Evolutionary conservation across 2,329 filamentous ascomycete species (phyloP).

Genomic region (Coleophoma crateriformis): DNA sequence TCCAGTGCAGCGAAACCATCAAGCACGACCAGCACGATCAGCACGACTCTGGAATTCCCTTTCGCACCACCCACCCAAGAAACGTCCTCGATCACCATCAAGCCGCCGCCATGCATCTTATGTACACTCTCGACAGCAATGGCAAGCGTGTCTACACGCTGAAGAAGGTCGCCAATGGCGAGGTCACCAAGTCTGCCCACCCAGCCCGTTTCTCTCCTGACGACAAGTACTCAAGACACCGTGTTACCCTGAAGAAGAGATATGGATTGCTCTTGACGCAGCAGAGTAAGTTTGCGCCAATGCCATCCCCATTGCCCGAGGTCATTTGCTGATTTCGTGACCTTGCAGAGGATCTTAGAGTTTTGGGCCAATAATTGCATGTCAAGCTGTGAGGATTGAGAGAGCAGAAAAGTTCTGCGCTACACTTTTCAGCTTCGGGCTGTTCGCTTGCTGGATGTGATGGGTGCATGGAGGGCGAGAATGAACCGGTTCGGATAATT

Average conservation of each 20-base stretch:
- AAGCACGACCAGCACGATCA: too few species aligned
- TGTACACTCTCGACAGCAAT: constrained; percentile 78
- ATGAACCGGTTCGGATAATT: neutral
- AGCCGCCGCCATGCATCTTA: constrained; percentile 56
- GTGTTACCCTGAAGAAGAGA: constrained; percentile 90
- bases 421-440: too few species aligned
- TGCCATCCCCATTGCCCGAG: too few species aligned
- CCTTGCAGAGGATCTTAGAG: constrained; percentile 34
- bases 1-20: too few species aligned
- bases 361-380: constrained; percentile 32
- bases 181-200: constrained; percentile 93
- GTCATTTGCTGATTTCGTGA: too few species aligned
- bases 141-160: constrained; percentile 94
- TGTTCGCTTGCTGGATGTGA: too few species aligned
- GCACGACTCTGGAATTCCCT: too few species aligned
- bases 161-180: constrained; percentile 78
- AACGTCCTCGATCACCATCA: neutral
- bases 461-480: too few species aligned
- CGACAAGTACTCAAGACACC: constrained; percentile 97
- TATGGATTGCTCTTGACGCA: constrained; percentile 86
- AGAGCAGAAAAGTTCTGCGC: too few species aligned
- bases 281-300: constrained; percentile 43
- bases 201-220: constrained; percentile 95
- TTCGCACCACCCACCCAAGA: too few species aligned
- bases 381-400: too few species aligned